Evolutionary conservation across 352 stramenopile species (phyloP).

Genomic region (Phytophthora macrochlamydospora): DNA sequence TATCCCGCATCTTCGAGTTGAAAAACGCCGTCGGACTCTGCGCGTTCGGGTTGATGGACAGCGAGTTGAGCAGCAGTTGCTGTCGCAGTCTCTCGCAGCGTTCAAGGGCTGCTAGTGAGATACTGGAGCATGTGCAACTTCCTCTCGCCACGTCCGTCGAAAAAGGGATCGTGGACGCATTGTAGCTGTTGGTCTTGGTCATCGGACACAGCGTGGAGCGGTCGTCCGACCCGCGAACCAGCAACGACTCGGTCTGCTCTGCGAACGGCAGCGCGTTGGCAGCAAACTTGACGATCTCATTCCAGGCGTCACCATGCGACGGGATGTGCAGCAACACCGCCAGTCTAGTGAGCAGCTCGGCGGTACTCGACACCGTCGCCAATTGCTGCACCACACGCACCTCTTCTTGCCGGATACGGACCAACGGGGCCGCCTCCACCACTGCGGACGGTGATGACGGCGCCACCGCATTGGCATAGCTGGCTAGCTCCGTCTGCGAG

Average conservation of each 20-base stretch:
- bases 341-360: slow-evolving; percentile 69
- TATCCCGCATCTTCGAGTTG: slow-evolving; percentile 63
- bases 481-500: slow-evolving; percentile 51
- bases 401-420: slow-evolving; percentile 47
- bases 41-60: slow-evolving; percentile 86
- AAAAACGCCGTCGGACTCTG: slow-evolving; percentile 70
- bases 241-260: slow-evolving; percentile 83
- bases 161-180: slow-evolving; percentile 78
- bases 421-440: slow-evolving; percentile 1
- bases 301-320: slow-evolving; percentile 74
- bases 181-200: slow-evolving; percentile 90
- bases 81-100: slow-evolving; percentile 71
- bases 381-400: slow-evolving; percentile 70
- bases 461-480: slow-evolving; percentile 47
- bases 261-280: slow-evolving; percentile 77
- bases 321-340: slow-evolving; percentile 72
- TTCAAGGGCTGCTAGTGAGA: slow-evolving; percentile 67
- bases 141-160: slow-evolving; percentile 70
- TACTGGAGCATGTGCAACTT: slow-evolving; percentile 88
- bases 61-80: slow-evolving; percentile 75
- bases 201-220: slow-evolving; percentile 73
- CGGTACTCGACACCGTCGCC: slow-evolving; percentile 55
- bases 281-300: slow-evolving; percentile 81
- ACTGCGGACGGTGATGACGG: slow-evolving; percentile 1
- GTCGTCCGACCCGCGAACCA: slow-evolving; percentile 87